phyloP scores from a whole-genome alignment of 179 eudicot species.

The Spergularia azorica region DNA sequence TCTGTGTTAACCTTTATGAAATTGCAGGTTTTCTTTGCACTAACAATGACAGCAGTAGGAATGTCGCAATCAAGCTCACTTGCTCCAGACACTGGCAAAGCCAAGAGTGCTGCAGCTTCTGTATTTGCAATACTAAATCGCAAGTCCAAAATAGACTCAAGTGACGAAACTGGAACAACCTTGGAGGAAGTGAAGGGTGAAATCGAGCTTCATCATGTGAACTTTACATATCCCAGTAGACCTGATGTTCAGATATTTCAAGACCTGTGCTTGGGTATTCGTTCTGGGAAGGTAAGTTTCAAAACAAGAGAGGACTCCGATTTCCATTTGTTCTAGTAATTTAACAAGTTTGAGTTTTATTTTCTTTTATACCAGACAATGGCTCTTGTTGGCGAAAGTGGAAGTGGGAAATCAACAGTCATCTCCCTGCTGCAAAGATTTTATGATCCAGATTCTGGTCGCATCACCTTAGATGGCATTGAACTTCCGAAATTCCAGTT shows the following conservation, averaged over 20 bases:
- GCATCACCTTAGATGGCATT: constrained; percentile 24
- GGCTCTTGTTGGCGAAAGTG: constrained; percentile 30
- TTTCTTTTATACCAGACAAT: constrained; percentile 16
- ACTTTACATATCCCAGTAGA: constrained; percentile 22
- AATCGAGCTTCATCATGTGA: constrained; percentile 23
- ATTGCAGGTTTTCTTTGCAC: constrained; percentile 25
- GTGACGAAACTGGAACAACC: constrained; percentile 20
- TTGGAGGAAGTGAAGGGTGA: constrained; percentile 25
- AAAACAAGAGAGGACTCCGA: background rate
- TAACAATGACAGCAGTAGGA: constrained; percentile 28
- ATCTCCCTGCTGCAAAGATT: constrained; percentile 21
- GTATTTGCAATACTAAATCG: constrained; percentile 26
- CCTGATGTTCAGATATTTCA: constrained; percentile 24
- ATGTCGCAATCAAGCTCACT: constrained; percentile 29
- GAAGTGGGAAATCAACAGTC: constrained; percentile 26
- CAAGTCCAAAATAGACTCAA: constrained; percentile 28
- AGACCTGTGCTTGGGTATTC: constrained; percentile 28
- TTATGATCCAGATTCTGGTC: constrained; percentile 24
- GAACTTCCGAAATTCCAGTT: constrained; percentile 17
- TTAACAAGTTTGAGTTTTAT: background rate
- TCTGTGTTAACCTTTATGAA: too few relatives aligned
- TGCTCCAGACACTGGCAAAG: constrained; percentile 22
- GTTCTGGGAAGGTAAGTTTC: constrained; percentile 22
- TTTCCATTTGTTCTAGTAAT: background rate
- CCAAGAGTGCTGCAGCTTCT: constrained; percentile 25